phyloP scores from a whole-genome alignment of 1,284 basidiomycete species.

The Inonotus hispidus region DNA sequence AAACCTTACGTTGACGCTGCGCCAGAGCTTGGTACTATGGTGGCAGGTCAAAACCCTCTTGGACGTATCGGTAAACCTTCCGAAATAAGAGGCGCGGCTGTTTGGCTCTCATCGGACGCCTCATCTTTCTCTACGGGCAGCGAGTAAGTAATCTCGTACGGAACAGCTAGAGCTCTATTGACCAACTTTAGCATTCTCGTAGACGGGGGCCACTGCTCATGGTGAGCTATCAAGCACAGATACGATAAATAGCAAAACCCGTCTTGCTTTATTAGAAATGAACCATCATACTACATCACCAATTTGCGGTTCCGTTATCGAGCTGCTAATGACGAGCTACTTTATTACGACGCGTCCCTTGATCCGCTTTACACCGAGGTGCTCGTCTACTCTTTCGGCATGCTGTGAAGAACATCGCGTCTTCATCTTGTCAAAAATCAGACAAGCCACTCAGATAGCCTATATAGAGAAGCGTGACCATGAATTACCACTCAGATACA shows the following conservation, averaged over 20 bases:
- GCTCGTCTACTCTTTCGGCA: too few relatives aligned
- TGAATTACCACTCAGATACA: too few relatives aligned
- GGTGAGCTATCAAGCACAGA: constrained; percentile 35
- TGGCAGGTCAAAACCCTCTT: constrained; percentile 70
- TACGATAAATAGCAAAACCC: neutral
- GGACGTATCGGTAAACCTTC: constrained; percentile 71
- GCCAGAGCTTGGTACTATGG: constrained; percentile 67
- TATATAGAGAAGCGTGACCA: too few relatives aligned
- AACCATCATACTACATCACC: too few relatives aligned
- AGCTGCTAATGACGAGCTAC: too few relatives aligned
- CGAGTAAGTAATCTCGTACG: constrained; percentile 48
- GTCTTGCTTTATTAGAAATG: neutral
- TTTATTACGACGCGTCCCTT: too few relatives aligned
- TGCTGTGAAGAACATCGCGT: too few relatives aligned
- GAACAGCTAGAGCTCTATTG: neutral
- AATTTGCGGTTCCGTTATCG: too few relatives aligned
- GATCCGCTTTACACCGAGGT: too few relatives aligned
- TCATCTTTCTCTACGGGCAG: constrained; percentile 70
- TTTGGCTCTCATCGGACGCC: constrained; percentile 75
- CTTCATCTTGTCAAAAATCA: too few relatives aligned
- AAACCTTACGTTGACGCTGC: constrained; percentile 67
- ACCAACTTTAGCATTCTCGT: constrained; percentile 53
- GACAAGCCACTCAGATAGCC: too few relatives aligned
- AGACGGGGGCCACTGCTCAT: constrained; percentile 64
- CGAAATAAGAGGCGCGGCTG: constrained; percentile 69